phyloP scores from a whole-genome alignment of 805 yeast species.

The Huiozyma sinensis region DNA sequence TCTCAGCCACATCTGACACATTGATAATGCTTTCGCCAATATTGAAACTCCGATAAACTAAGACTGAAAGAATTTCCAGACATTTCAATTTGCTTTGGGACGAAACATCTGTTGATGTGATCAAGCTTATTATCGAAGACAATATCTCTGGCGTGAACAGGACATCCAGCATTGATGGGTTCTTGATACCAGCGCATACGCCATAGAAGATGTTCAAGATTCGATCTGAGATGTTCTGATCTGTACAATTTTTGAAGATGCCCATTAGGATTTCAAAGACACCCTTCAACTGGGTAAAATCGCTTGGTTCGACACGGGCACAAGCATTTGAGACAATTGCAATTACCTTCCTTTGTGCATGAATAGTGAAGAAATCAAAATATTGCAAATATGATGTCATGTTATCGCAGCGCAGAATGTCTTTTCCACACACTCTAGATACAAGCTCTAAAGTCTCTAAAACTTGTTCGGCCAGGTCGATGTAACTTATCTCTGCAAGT shows the following conservation, averaged over 20 bases:
- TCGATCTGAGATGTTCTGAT: conserved; percentile 25
- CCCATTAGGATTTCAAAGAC: conserved; percentile 50
- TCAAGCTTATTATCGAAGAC: conserved; percentile 22
- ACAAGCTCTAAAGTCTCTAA: conserved; percentile 63
- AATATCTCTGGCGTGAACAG: conserved; percentile 26
- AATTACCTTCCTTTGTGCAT: conserved; percentile 77
- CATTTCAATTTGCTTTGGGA: conserved; percentile 26
- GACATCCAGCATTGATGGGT: conserved; percentile 12
- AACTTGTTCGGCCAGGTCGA: conserved; percentile 89
- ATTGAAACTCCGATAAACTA: conserved; percentile 34
- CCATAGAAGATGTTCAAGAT: conserved; percentile 19
- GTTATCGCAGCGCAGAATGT: conserved; percentile 49
- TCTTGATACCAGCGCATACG: conserved; percentile 16
- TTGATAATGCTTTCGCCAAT: conserved; percentile 37
- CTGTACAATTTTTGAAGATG: conserved; percentile 43
- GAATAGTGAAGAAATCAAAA: conserved; percentile 80
- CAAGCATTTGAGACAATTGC: conserved; percentile 63
- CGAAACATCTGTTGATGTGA: conserved; percentile 23
- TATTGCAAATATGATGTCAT: conserved; percentile 54
- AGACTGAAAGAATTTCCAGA: conserved; percentile 34
- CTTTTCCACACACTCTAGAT: conserved; percentile 42
- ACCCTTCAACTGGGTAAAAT: conserved; percentile 40
- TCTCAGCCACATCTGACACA: conserved; percentile 38
- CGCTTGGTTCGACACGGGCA: conserved; percentile 30
- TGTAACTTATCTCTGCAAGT: conserved; percentile 63